Evolutionary conservation across 306 rosid genomes (phyloP).

Genomic region (Prosopis cineraria): DNA sequence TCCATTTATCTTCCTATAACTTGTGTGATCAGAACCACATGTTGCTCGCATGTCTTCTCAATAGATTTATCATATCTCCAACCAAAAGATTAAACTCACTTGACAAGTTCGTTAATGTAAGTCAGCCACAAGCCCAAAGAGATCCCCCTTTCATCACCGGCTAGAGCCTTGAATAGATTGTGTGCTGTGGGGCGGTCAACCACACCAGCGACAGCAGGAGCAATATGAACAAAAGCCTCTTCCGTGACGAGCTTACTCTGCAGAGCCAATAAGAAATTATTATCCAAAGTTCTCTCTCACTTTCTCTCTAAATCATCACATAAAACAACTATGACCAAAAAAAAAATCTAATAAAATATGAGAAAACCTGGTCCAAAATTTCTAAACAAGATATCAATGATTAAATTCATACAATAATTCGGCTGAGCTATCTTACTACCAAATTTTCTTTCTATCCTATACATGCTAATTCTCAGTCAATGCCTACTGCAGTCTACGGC

Average conservation of each 20-base stretch:
- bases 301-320: conserved; percentile 28
- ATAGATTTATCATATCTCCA: conserved; percentile 25
- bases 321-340: neutral
- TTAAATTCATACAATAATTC: conserved; percentile 17
- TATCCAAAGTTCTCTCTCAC: conserved; percentile 16
- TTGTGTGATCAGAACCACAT: conserved; percentile 21
- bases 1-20: conserved; percentile 20
- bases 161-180: conserved; percentile 83
- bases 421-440: conserved; percentile 14
- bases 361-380: conserved; percentile 4
- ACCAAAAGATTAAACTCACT: conserved; percentile 54
- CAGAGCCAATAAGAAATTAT: conserved; percentile 36
- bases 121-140: conserved; percentile 79
- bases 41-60: conserved; percentile 25
- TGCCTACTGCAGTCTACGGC: neutral
- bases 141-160: conserved; percentile 74
- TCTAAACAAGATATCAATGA: conserved; percentile 5
- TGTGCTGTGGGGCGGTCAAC: conserved; percentile 81
- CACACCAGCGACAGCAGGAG: conserved; percentile 85
- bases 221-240: conserved; percentile 86
- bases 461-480: neutral
- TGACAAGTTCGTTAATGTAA: conserved; percentile 78
- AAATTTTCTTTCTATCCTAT: neutral
- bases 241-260: conserved; percentile 77
- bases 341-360: neutral